Evolutionary conservation across 805 yeast species (phyloP), one percentile per base, ranked within the genome.

Genomic region (Myxozyma neotropica): DNA sequence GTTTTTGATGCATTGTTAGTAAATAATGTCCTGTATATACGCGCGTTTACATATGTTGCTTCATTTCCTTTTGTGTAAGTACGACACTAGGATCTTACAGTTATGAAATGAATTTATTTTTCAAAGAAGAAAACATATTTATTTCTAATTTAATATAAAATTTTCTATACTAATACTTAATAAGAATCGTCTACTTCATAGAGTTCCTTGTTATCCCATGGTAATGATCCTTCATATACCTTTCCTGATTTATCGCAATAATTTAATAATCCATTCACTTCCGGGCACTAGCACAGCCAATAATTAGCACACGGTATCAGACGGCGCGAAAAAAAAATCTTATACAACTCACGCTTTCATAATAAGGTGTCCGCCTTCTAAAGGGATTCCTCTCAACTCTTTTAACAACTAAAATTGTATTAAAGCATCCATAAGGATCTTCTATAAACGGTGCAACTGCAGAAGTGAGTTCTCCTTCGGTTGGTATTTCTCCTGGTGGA

Each of bases 391-490:
- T 39, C 7, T 59, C 55, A 5, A 26, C 44, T 36, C 61, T 44
- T 54, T 68, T 68, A 1, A 39, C 38, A 19, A 64, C 39, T 10
- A 68, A 49, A 10, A 15, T 46, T 10, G 53, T 39, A 46, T 67
- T 39, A 17, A 21, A 39, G 52, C 70, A 67, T 13, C 67, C 69
- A 45, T 67, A 67, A 31, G 66, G 68, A 45, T 67, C 70, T 27
- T 33, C 31, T 4, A 63, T 52, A 40, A 67, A 67, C n/a, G 69
- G 69, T 19, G 33, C 31, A 26, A 66, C 43, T 19, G 69, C 61
- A 24, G 58, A 39, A 6, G 26, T 27, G 15, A 27, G 23, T 42
- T 64, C 69, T n/a, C 63, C 54, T 45, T 63, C 63, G 3, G 27
- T 24, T 7, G 63, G 64, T 1, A 27, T 17, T 4, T 46, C 55